These are phyloP conservation scores for Pythium aquatile DNA, from an alignment of 352 stramenopile genomes.

Conservation along the genomic window DNA sequence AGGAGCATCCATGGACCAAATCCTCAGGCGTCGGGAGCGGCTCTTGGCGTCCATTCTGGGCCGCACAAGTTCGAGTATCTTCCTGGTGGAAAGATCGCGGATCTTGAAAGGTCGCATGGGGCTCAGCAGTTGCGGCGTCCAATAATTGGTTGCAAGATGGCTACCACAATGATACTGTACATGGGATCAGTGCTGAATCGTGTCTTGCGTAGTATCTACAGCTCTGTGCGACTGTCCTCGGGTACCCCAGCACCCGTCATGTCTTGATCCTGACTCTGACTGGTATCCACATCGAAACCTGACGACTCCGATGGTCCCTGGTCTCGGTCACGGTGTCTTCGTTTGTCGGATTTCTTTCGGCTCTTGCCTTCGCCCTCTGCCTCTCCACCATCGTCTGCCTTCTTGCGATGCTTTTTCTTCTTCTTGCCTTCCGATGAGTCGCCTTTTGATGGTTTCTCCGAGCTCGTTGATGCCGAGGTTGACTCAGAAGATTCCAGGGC, in stretches of 20 bases:
- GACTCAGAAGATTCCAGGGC: not conserved
- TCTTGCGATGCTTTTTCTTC: slow-evolving; percentile 26
- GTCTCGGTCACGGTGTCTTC: slow-evolving; percentile 4
- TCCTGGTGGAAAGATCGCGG: not conserved
- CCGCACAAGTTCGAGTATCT: not conserved
- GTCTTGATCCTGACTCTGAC: not conserved
- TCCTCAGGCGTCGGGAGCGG: not conserved
- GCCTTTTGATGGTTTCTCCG: not conserved
- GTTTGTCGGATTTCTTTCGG: slow-evolving; percentile 10
- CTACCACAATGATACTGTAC: not conserved
- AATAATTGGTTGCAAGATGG: not conserved
- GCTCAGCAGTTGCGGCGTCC: not conserved
- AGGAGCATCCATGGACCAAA: not conserved
- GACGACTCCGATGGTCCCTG: not conserved
- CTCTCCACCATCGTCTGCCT: not conserved
- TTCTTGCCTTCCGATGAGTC: slow-evolving; percentile 18
- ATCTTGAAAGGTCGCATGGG: not conserved
- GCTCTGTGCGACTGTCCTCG: not conserved
- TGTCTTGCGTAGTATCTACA: not conserved
- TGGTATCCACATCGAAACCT: not conserved
- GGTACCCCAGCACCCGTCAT: not conserved
- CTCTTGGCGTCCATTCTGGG: not conserved
- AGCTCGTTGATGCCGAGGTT: slow-evolving; percentile 4
- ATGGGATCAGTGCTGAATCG: not conserved
- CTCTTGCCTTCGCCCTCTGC: not conserved